These are phyloP conservation scores for Beauveria sp. DNA, from an alignment of 2,329 filamentous ascomycete genomes.

Conservation along the genomic window DNA sequence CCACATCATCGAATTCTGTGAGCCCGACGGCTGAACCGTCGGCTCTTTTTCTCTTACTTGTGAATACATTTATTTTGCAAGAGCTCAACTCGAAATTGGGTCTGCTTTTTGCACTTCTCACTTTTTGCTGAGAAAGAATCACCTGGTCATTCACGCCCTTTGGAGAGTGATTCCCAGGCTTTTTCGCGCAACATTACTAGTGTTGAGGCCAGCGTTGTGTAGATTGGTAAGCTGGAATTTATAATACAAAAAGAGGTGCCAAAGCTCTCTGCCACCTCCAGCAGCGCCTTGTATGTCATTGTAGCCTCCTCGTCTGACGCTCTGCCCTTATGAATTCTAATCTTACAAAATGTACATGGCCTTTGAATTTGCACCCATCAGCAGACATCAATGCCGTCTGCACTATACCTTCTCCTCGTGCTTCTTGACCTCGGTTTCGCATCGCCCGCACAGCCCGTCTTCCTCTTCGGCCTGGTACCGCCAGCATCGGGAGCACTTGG, in stretches of 20 bases:
- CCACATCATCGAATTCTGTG: neutral
- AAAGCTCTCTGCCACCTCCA: neutral
- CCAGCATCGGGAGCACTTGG: conserved; percentile 89
- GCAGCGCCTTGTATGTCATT: neutral
- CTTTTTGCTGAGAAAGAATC: neutral
- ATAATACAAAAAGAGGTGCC: neutral
- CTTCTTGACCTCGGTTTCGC: conserved; percentile 53
- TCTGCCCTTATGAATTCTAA: neutral
- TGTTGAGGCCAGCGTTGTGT: too few relatives aligned
- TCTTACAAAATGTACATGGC: neutral
- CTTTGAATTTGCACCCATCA: neutral
- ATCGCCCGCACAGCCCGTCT: conserved; percentile 64
- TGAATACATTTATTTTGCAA: too few relatives aligned
- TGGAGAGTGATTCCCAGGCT: neutral
- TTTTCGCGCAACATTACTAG: neutral
- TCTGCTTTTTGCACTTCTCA: too few relatives aligned
- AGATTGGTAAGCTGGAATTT: neutral
- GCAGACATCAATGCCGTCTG: neutral
- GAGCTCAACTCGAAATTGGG: too few relatives aligned
- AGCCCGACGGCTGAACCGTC: too few relatives aligned
- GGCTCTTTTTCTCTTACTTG: too few relatives aligned
- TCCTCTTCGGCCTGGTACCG: conserved; percentile 64
- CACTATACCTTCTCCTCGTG: neutral
- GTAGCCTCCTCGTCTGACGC: too few relatives aligned
- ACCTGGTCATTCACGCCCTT: neutral